Percentiles rank a stretch among this genome's conserved stretches.
Evolutionary conservation across 805 yeast species (phyloP).

Genomic region (Hanseniaspora clermontiae): DNA sequence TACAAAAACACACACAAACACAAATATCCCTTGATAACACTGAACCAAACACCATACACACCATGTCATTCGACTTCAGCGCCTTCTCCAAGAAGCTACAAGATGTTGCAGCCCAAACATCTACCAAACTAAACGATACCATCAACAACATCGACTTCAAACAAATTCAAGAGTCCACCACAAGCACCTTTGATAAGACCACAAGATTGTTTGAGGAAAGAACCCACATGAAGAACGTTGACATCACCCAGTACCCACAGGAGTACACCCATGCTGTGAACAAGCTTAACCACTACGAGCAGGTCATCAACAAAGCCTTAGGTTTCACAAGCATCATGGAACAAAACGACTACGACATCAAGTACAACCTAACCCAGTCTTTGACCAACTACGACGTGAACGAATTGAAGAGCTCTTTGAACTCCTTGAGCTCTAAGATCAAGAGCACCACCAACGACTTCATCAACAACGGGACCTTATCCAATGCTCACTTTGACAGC

Average conservation of each 20-base stretch:
- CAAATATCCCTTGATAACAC: no score
- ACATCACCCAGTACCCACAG: slow-evolving; percentile 71
- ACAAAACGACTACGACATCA: slow-evolving; percentile 9
- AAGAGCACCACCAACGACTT: slow-evolving; percentile 10
- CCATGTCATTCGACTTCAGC: slow-evolving; percentile 26
- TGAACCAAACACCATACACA: no score
- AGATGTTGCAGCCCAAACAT: slow-evolving; percentile 19
- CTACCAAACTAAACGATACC: slow-evolving; percentile 15
- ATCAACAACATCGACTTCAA: slow-evolving; percentile 27
- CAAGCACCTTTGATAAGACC: slow-evolving; percentile 71
- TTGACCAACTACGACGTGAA: slow-evolving; percentile 7
- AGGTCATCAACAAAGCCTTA: slow-evolving; percentile 17
- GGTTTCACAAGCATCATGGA: slow-evolving; percentile 8
- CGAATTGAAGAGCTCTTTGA: slow-evolving; percentile 9
- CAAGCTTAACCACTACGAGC: slow-evolving; percentile 29
- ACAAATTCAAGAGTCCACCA: slow-evolving; percentile 38
- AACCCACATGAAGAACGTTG: slow-evolving; percentile 60
- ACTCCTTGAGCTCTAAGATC: background rate
- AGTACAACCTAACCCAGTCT: background rate
- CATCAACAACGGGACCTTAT: slow-evolving; percentile 10
- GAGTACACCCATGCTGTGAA: slow-evolving; percentile 53
- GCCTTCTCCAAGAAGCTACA: slow-evolving; percentile 24
- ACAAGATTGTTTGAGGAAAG: slow-evolving; percentile 66
- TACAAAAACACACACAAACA: no score
- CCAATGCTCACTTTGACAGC: slow-evolving; percentile 8